Conservation (phyloP, 2,329 filamentous ascomycete genomes). For the Ceratocystis alfenasii region DNA sequence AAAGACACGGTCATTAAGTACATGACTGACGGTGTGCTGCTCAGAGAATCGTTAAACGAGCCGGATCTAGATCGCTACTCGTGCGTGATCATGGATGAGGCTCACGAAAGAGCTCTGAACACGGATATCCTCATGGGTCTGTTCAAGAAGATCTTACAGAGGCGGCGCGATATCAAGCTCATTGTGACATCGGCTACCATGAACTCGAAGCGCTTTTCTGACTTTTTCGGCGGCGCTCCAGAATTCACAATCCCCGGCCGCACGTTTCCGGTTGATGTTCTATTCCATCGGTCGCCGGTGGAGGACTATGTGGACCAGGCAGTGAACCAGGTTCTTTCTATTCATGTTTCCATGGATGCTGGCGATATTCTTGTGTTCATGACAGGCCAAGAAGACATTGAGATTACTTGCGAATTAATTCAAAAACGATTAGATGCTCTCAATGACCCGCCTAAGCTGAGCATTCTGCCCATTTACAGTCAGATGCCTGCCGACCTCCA, state of each 20-base stretch:
- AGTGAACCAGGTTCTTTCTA: constrained; percentile 88
- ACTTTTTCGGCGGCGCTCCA: constrained; percentile 90
- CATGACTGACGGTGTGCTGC: constrained; percentile 93
- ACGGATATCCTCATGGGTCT: constrained; percentile 96
- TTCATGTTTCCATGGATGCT: constrained; percentile 85
- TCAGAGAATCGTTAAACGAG: constrained; percentile 87
- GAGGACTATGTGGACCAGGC: constrained; percentile 97
- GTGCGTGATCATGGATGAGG: constrained; percentile 99
- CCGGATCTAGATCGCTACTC: constrained; percentile 90
- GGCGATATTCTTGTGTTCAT: constrained; percentile 98
- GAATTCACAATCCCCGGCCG: constrained; percentile 93
- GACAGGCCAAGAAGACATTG: constrained; percentile 98
- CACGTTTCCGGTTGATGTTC: constrained; percentile 93
- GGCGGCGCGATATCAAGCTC: constrained; percentile 81
- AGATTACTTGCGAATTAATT: constrained; percentile 86
- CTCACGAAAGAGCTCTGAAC: constrained; percentile 90
- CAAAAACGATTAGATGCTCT: constrained; percentile 76
- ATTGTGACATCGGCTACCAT: constrained; percentile 98
- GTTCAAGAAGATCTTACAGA: constrained; percentile 90
- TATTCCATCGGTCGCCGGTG: constrained; percentile 87
- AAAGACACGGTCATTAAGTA: constrained; percentile 95
- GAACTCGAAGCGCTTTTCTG: constrained; percentile 92
- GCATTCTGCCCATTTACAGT: constrained; percentile 94
- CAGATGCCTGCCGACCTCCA: constrained; percentile 98
- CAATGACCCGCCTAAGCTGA: constrained; percentile 88